Base-by-base conservation (phyloP, 768 basidiomycete species). In the Boletus edulis region DNA sequence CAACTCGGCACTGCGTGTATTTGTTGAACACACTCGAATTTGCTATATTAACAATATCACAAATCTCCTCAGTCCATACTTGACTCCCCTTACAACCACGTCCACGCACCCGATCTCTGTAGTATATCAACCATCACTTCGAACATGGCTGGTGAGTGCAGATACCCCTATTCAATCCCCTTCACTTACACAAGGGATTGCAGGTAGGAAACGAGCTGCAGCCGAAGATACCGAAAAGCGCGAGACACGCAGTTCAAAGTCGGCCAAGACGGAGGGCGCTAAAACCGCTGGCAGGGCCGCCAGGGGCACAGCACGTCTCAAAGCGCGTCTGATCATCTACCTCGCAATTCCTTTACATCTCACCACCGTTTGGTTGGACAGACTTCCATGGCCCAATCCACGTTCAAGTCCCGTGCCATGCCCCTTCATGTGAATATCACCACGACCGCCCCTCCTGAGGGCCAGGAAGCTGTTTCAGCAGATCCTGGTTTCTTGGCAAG, bases 361-460 rank as follows among this genome's bases (percentile, higher is more conserved):
- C 43, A 51, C 45, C 1, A 40, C 48, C 47, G 46, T 47, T 46
- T 48, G 44, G 37, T 45, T 22, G 14, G 22, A 18, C 64, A 84
- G 81, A 68, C 77, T 0, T 73, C 73, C 37, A 66, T 85, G 43
- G 69, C 81, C 5, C 72, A 77, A 1, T 72, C 80, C 2, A 66
- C 72, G 11, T 90, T 90, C 75, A 84, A 80, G 61, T 71, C 77
- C n/a, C 79, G 78, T 52, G 90, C 89, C 9, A 70, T 83, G 15
- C 88, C 91, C 3, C 69, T 93, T 9, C 83, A 91, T 61, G 73
- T 87, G 49, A 81, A 78, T 62, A 63, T 90, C 49, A 87, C 86
- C 5, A 81, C 86, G 64, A 87, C 86, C 3, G 81, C 82, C 11
- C 84, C 67, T 22, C 48, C 67, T 15, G 70, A 67, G 34, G 62